Base-by-base conservation (phyloP, 2,329 filamentous ascomycete species). In the Thielaviopsis populi region DNA sequence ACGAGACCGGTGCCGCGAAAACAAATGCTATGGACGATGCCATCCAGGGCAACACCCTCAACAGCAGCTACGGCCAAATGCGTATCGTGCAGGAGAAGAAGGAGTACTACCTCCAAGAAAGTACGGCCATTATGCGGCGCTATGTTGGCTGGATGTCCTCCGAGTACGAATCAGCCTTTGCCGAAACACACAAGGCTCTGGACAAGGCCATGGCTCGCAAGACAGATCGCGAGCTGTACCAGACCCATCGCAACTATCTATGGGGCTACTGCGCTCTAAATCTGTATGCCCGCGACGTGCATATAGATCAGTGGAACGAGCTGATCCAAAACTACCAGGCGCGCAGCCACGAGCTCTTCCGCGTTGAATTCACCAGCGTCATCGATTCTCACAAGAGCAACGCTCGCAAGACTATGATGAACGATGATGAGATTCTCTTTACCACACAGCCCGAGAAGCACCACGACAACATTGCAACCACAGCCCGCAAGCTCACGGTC, bases 21-120 rank as follows among this genome's bases (percentile, higher is more conserved):
- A 33, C 62, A 7, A 61, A 56, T 17, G 63, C 63, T 2, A 59
- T 63, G 17, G 41, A 65, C 37, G 64, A 67, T 54, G 70, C 70
- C n/a, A 74, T 76, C 61, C 77, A 79, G 62, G 71, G 75, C 13
- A 74, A 75, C 30, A 78, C 79, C 3, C 82, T 87, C 43, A 85
- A 88, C 69, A 85, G 82, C 61, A 88, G 90, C 70, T 90, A 87
- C 67, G 89, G 89, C 41, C 87, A 89, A 69, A 97, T 99, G 92
- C 85, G 89, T 63, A 91, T 95, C 48, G 83, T 99, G 30, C 89
- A 91, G 69, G 91, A 97, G 73, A 96, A 96, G 80, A 94, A 91
- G 73, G 88, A 95, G 67, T 86, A 89, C 71, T 99, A 96, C 70
- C 79, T 86, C 64, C 79, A 84, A 15, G 89, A 95, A 72, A 90